Base-by-base conservation (phyloP, 225 moss, liverwort and hornwort species). In the Marchantia paleacea region DNA sequence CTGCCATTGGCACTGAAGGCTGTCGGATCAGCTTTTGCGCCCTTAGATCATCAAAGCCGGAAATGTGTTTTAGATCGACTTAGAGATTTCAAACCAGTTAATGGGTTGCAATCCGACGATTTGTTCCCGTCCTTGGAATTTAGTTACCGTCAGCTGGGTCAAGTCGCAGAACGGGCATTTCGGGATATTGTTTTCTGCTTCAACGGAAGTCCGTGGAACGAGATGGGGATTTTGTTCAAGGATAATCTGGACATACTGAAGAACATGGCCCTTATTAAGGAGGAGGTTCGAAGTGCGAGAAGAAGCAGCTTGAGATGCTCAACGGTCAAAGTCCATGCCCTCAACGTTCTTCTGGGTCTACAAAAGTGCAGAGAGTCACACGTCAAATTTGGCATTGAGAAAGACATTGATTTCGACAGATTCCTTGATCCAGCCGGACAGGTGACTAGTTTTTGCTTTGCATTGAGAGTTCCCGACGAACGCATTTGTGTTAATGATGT, bases 1-100 rank as follows among this genome's bases (percentile, higher is more conserved):
- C n/a, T 73, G 52, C 73, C 73, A n/a, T 73, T 73, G 25, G 73
- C 73, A 13, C 12, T 73, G 12, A 22, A 73, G 48, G 73, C n/a
- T n/a, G 52, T 73, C 3, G 73, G 73, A 18, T 20, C 39, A 3
- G 16, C n/a, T 53, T 24, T 73, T 11, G 2, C 13, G 19, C n/a
- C n/a, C n/a, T n/a, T n/a, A n/a, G n/a, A n/a, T n/a, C n/a, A n/a
- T n/a, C n/a, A n/a, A n/a, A n/a, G n/a, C n/a, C n/a, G n/a, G n/a
- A n/a, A n/a, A n/a, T n/a, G n/a, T n/a, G n/a, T n/a, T n/a, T n/a
- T n/a, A n/a, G n/a, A n/a, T n/a, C n/a, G n/a, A n/a, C n/a, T n/a
- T n/a, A n/a, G n/a, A n/a, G n/a, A n/a, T n/a, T n/a, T n/a, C n/a
- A n/a, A n/a, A n/a, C n/a, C n/a, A n/a, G n/a, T n/a, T n/a, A n/a